Conservation (phyloP, 805 yeast species). For the Saturnispora sanitii region DNA sequence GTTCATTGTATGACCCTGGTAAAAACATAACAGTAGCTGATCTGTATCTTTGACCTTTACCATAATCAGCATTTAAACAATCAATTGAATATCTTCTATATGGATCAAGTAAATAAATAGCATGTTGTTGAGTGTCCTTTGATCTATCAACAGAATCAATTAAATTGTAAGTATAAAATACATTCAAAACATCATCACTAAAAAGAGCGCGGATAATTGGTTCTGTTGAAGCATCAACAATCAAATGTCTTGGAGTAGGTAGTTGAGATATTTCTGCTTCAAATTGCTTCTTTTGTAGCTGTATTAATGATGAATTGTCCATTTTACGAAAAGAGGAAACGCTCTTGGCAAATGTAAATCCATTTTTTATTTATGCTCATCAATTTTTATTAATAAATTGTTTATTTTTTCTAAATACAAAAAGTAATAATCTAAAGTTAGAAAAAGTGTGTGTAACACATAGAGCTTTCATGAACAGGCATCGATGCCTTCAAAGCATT, state of each 20-base stretch:
- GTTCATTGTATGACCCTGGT: conserved; percentile 37
- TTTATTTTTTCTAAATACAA: not conserved
- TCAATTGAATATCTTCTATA: conserved; percentile 48
- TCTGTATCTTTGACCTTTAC: conserved; percentile 60
- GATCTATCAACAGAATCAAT: conserved; percentile 25
- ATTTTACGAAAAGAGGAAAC: not conserved
- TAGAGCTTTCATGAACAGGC: conserved; percentile 74
- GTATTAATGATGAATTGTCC: conserved; percentile 4
- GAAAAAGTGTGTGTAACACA: conserved; percentile 76
- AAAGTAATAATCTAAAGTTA: conserved; percentile 23
- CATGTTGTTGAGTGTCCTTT: conserved; percentile 37
- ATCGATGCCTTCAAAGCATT: conserved; percentile 69
- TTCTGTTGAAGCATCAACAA: conserved; percentile 23
- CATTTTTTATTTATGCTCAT: too few relatives aligned
- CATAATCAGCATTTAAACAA: conserved; percentile 70
- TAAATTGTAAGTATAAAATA: conserved; percentile 23
- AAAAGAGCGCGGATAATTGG: conserved; percentile 21
- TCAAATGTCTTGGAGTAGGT: conserved; percentile 23
- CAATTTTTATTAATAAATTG: not conserved
- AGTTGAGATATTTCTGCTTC: conserved; percentile 10
- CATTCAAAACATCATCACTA: conserved; percentile 21
- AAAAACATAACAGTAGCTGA: conserved; percentile 58
- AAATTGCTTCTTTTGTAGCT: conserved; percentile 20
- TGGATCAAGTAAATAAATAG: conserved; percentile 71
- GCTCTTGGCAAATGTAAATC: too few relatives aligned